These are phyloP conservation scores for Penicillium samsonianum DNA, from an alignment of 495 filamentous ascomycete species.

Conservation along the genomic window DNA sequence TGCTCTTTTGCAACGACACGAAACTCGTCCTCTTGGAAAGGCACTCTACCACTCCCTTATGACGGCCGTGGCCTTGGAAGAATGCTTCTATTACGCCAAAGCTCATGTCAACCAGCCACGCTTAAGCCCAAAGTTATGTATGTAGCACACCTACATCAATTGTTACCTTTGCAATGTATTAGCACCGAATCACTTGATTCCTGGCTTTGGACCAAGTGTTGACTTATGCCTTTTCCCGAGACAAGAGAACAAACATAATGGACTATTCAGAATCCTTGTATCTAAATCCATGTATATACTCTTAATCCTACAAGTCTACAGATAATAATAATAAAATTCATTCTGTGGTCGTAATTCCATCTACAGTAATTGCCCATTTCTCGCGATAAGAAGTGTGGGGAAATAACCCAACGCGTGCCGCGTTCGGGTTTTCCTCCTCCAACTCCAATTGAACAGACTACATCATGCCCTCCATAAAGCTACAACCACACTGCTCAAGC, in stretches of 20 bases:
- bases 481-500: slow-evolving; percentile 27
- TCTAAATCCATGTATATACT: not conserved
- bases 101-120: not conserved
- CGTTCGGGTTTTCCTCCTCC: slow-evolving; percentile 7
- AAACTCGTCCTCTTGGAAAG: not conserved
- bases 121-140: not conserved
- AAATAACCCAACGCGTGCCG: slow-evolving; percentile 3
- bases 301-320: not conserved
- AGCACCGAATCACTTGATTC: not conserved
- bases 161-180: not conserved
- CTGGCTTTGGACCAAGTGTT: not conserved
- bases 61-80: not conserved
- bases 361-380: not conserved
- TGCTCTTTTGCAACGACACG: not conserved
- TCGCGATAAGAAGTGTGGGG: slow-evolving; percentile 7
- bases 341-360: too few species aligned
- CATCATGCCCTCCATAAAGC: slow-evolving; percentile 49
- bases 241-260: not conserved
- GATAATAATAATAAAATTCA: not conserved
- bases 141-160: not conserved
- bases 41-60: not conserved
- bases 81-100: not conserved
- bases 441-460: not conserved
- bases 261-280: not conserved
- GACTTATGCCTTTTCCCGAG: not conserved